phyloP scores from a whole-genome alignment of 345 rosid genomes.

The Alliaria petiolata region DNA sequence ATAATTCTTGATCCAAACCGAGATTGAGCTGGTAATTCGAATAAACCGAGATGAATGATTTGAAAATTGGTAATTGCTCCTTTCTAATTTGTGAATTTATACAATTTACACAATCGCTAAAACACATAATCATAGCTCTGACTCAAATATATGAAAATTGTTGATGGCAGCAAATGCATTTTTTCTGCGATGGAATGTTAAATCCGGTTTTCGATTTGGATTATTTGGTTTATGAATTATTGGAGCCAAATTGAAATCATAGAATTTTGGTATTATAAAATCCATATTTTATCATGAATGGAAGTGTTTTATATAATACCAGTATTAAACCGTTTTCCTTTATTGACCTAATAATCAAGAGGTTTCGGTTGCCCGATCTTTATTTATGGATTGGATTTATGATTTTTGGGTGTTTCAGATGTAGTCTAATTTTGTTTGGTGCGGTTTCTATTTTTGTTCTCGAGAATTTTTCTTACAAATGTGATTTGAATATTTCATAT shows the following conservation, averaged over 20 bases:
- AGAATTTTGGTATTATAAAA: neutral
- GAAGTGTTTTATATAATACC: neutral
- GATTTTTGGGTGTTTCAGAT: conserved; percentile 9
- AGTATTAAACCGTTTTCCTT: neutral
- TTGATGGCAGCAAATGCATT: neutral
- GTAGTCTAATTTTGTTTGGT: conserved; percentile 14
- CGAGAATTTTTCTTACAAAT: neutral
- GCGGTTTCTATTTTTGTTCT: conserved; percentile 15
- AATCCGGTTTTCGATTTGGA: neutral
- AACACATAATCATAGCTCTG: neutral
- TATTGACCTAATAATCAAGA: neutral
- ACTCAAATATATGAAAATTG: neutral
- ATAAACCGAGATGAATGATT: neutral
- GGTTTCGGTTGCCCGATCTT: neutral
- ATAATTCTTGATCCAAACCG: neutral
- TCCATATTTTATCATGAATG: neutral
- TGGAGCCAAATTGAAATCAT: neutral
- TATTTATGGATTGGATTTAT: neutral
- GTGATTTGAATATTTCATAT: conserved; percentile 1
- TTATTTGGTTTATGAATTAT: neutral
- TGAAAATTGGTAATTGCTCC: neutral
- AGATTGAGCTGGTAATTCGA: neutral
- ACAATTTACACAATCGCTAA: neutral
- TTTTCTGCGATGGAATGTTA: neutral
- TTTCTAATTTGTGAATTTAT: neutral